phyloP scores from a whole-genome alignment of 192 early-diverging fungal genomes.

The Lobosporangium transversale region DNA sequence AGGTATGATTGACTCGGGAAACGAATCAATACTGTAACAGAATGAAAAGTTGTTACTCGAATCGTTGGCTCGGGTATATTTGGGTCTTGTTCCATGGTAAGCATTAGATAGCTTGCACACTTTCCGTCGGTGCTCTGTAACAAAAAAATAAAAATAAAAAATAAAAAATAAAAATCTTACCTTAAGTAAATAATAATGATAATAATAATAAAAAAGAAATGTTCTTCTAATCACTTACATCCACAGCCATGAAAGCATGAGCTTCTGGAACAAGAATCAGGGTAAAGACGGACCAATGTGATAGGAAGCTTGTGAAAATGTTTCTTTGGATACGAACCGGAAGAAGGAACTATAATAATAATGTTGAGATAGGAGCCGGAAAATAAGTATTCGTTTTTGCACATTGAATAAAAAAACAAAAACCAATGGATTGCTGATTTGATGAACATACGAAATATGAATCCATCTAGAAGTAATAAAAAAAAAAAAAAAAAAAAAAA shows the following conservation, averaged over 20 bases:
- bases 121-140: slow-evolving; percentile 13
- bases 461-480: slow-evolving; percentile 1
- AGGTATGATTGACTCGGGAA: slow-evolving; percentile 8
- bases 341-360: slow-evolving; percentile 19
- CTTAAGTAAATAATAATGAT: not conserved
- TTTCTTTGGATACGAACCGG: slow-evolving; percentile 11
- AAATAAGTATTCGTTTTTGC: not conserved
- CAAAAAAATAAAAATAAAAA: not conserved
- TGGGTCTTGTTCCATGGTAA: slow-evolving; percentile 7
- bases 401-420: not conserved
- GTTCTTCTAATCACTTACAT: too few species aligned
- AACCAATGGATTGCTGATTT: not conserved
- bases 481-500: not conserved
- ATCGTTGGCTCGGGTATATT: slow-evolving; percentile 4
- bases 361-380: too few species aligned
- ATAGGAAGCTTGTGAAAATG: slow-evolving; percentile 5
- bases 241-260: slow-evolving; percentile 24
- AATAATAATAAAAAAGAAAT: not conserved
- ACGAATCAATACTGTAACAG: slow-evolving; percentile 9
- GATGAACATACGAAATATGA: slow-evolving; percentile 14
- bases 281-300: slow-evolving; percentile 35
- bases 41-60: slow-evolving; percentile 4
- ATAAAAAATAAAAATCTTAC: not conserved
- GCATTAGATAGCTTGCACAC: slow-evolving; percentile 25
- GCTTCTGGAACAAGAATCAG: slow-evolving; percentile 33